A percentile compares a stretch with the other conserved stretches of the same genome.
Conservation (phyloP, 805 yeast species). For the Nakazawaea peltata region DNA sequence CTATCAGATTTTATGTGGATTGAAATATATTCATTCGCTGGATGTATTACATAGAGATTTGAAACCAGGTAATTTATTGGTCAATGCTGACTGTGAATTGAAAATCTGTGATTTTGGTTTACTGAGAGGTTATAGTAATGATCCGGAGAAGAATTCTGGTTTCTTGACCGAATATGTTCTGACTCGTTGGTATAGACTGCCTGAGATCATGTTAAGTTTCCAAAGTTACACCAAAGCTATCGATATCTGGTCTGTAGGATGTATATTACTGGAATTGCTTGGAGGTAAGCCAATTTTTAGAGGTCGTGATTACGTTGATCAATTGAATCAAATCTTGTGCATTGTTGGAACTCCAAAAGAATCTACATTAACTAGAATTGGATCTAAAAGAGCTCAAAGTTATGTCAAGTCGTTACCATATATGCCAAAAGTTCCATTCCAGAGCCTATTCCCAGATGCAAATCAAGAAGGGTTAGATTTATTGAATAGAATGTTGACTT, state of each 20-base stretch:
- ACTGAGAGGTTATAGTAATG: conserved; percentile 83
- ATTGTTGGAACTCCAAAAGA: conserved; percentile 89
- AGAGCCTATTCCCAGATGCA: conserved; percentile 70
- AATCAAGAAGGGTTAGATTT: conserved; percentile 82
- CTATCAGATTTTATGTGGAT: conserved; percentile 87
- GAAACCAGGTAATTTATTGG: conserved; percentile 88
- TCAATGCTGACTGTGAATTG: conserved; percentile 93
- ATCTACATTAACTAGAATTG: conserved; percentile 59
- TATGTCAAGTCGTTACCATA: conserved; percentile 82
- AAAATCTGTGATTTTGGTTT: conserved; percentile 96
- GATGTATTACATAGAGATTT: conserved; percentile 92
- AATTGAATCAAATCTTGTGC: conserved; percentile 77
- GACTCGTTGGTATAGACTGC: conserved; percentile 98
- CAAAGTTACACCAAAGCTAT: conserved; percentile 95
- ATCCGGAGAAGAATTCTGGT: conserved; percentile 83
- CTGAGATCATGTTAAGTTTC: conserved; percentile 92
- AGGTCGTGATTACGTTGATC: conserved; percentile 95
- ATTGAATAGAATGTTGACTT: conserved; percentile 68
- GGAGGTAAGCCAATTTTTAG: conserved; percentile 90
- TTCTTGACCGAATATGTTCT: conserved; percentile 97
- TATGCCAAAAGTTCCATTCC: conserved; percentile 73
- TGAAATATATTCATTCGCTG: conserved; percentile 91
- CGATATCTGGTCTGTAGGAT: conserved; percentile 97
- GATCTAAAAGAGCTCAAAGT: conserved; percentile 84
- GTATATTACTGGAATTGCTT: conserved; percentile 87